Base-by-base conservation (phyloP, 2,329 filamentous ascomycete species). In the Verticillium isaacii region DNA sequence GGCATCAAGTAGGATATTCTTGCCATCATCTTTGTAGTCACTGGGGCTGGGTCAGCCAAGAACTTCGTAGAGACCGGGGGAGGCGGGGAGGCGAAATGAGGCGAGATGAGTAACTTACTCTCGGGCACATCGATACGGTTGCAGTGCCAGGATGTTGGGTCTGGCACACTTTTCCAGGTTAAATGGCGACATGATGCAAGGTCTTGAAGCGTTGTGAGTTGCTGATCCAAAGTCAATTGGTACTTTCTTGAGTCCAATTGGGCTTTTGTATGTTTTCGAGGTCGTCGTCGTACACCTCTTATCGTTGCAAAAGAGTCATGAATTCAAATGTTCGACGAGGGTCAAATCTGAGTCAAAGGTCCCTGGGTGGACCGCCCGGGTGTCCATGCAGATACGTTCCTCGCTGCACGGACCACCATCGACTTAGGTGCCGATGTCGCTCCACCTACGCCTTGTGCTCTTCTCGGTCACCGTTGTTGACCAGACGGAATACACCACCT, bases 11-110 rank as follows among this genome's bases (percentile, higher is more conserved):
- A 99, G 89, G 70, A 98, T 88, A 72, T 98, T 98, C 63, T 88
- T 94, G 68, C 95, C 95, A 73, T 99, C 91, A 75, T 99, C 94
- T 80, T 99, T 97, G 85, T 99, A 98, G 84, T 99, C 95, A 80
- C 92, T 96, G 72, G 66, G 71, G 7, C 68, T 72, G 67, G 58
- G 60, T 36, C 2, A 60, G 32, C 45, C 37, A 55, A 50, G 57
- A 25, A 52, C 9, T 2, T 52, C 45, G n/a, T 52, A 34, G 41
- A 39, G 32, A 19, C 15, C 5, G 19, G 25, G 23, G 37, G 23
- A n/a, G 19, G 23, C 15, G 23, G 37, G 15, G 9, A 11, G 23
- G 41, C 57, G 36, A 59, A 9, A 11, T 14, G 45, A 23, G n/a
- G 12, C 9, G 56, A 56, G 61, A 23, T 60, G 29, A 39, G 36